Base-by-base conservation (phyloP, 495 filamentous ascomycete species). In the Penicillium ochrochloron region DNA sequence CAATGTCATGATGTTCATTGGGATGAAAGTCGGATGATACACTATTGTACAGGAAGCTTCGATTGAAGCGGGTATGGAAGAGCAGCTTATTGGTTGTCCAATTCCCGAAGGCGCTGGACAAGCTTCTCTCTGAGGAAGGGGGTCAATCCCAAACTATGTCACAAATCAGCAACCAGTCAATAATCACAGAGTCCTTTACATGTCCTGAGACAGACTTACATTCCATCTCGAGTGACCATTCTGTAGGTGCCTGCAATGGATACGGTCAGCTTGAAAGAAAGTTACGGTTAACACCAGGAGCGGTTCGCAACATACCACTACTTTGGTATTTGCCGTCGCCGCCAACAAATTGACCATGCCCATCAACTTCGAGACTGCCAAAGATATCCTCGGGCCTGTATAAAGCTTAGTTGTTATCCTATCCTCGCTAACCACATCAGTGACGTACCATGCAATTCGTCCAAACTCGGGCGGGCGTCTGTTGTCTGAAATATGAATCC, bases 401-500 rank as follows among this genome's bases (percentile, higher is more conserved):
- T 6, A 59, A 19, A 5, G 34, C 54, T 76, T 44, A 76, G 73
- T 21, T 21, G 46, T 15, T 59, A 3, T 25, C 25, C 15, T 34
- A 19, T 37, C 11, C 53, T 35, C 15, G 4, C 15, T n/a, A n/a
- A 39, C n/a, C 33, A 7, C n/a, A 37, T 14, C 7, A 14, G n/a
- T 17, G 14, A 23, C 37, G 42, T 65, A 82, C 85, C 90, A 91
- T 51, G 94, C 91, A 69, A 97, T 96, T 56, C 95, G 76, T 0
- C 95, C 95, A 80, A 85, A 99, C 66, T 97, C 93, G 9, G 94
- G 94, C 19, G 93, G 91, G 57, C 90, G 89, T 63, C 95, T 81
- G 67, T 72, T 70, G 71, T 97, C 95, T 54, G 89, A 94, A 5
- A 99, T 82, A 82, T 99, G 95, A 19, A 97, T 85, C 82, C 90